Conservation (phyloP, 495 filamentous ascomycete genomes). For the Rostrohypoxylon terebratum region DNA sequence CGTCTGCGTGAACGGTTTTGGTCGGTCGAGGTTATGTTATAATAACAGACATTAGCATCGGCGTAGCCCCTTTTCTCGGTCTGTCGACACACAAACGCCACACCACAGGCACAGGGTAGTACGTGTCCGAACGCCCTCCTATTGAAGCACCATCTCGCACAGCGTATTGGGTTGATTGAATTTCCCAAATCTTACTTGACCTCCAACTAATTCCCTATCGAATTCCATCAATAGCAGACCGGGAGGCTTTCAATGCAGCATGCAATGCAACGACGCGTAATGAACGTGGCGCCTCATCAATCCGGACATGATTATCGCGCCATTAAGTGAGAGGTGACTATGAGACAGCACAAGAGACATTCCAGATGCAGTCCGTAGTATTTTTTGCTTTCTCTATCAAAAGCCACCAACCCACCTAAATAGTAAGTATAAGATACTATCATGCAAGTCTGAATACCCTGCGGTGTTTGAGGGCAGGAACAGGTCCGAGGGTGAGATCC, state of each 20-base stretch:
- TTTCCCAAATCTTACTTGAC: neutral
- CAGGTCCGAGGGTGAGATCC: neutral
- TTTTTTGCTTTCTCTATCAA: no score
- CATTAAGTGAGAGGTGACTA: neutral
- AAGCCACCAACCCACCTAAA: no score
- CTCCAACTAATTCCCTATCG: neutral
- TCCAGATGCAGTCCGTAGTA: no score
- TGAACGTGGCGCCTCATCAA: neutral
- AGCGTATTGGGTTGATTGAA: neutral
- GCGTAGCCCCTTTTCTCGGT: conserved; percentile 1
- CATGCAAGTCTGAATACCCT: neutral
- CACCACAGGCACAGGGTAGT: conserved; percentile 8
- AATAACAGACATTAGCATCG: neutral
- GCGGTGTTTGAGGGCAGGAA: no score
- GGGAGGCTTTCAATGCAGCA: conserved; percentile 2
- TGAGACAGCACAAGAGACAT: neutral
- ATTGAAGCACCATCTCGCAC: neutral
- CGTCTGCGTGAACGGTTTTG: neutral
- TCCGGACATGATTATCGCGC: conserved; percentile 1
- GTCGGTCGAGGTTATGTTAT: neutral
- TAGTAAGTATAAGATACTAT: neutral
- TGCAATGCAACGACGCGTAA: conserved; percentile 8
- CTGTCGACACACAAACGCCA: neutral
- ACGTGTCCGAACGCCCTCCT: neutral
- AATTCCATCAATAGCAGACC: neutral